Evolutionary conservation across 2,329 filamentous ascomycete species (phyloP), one percentile per base, ranked within the genome.

Genomic region (Chaetomium olivaceum): DNA sequence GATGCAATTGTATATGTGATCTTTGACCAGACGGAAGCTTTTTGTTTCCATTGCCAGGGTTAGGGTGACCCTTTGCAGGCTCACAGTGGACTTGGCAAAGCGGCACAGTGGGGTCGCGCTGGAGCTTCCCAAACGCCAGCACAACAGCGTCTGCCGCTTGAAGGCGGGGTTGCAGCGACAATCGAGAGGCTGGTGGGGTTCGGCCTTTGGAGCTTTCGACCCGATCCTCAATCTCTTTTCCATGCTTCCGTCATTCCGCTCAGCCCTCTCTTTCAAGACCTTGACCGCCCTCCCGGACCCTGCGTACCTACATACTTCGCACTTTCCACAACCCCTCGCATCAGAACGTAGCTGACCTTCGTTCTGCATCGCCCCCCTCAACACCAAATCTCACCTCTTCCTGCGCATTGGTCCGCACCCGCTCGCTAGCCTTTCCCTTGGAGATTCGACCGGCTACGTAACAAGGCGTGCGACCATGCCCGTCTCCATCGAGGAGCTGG

Each of bases 401-500:
- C 46, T 29, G 52, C 55, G 54, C 59, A 52, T 9, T 46, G 33
- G 33, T 46, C 29, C 39, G 29, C 51, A 33, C 58, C 46, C n/a
- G 39, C 48, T 48, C 46, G 51, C 43, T 33, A 43, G 43, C 8
- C 51, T 58, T 46, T 46, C 29, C 29, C 33, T 23, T 36, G 36
- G 58, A 25, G 52, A 62, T 52, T 36, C 51, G 46, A 64, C 39
- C 58, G 8, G 57, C 36, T 5, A 66, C 59, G 8, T 36, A 36
- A 52, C 58, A 39, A 62, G 63, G 65, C 68, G 68, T 71, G 73
- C 76, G 77, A 81, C 77, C 79, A 89, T 89, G 87, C 83, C 87
- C 78, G 82, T 87, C 77, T 83, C 91, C 75, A 94, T 99, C 80
- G 88, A 91, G 80, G 95, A 99, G 88, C 89, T 99, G 83, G 95